These are phyloP conservation scores for Calonectria honghensis DNA, from an alignment of 2,329 filamentous ascomycete genomes.

Conservation along the genomic window DNA sequence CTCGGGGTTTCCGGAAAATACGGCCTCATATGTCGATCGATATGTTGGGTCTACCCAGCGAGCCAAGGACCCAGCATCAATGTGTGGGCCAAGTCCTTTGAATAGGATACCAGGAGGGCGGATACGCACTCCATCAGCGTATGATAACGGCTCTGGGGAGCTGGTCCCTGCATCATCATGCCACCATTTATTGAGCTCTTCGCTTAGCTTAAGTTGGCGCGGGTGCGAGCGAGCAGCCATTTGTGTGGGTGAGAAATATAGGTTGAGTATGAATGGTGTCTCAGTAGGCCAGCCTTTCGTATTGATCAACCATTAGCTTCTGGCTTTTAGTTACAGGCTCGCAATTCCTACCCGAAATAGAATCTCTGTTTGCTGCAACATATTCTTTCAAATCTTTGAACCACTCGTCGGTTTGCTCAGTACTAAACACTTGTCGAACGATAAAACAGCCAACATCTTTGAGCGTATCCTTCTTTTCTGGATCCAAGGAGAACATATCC, in stretches of 20 bases:
- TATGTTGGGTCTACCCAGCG: constrained; percentile 17
- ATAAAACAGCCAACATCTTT: constrained; percentile 20
- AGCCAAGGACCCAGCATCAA: constrained; percentile 26
- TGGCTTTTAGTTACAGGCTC: too few species aligned
- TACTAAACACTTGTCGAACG: constrained; percentile 13
- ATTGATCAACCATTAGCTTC: background rate
- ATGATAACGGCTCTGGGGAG: background rate
- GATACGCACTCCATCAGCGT: constrained; percentile 6
- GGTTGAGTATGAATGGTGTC: constrained; percentile 23
- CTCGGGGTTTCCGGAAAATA: constrained; percentile 28
- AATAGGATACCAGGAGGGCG: constrained; percentile 11
- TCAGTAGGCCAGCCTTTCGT: constrained; percentile 16
- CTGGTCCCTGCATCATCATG: constrained; percentile 2
- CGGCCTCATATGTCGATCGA: background rate
- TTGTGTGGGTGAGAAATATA: constrained; percentile 30
- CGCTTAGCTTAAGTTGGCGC: constrained; percentile 11
- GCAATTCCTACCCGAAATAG: background rate
- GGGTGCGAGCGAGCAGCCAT: constrained; percentile 27
- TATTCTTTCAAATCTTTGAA: background rate
- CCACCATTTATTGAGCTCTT: constrained; percentile 20
- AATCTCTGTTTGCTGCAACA: background rate
- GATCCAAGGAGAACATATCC: background rate
- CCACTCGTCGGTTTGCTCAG: constrained; percentile 4
- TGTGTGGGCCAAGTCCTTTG: constrained; percentile 28
- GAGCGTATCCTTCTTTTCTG: background rate